Percentiles rank a stretch among this genome's conserved stretches.
phyloP scores from a whole-genome alignment of 2,329 filamentous ascomycete genomes.

The Aspergillus arachidicola region DNA sequence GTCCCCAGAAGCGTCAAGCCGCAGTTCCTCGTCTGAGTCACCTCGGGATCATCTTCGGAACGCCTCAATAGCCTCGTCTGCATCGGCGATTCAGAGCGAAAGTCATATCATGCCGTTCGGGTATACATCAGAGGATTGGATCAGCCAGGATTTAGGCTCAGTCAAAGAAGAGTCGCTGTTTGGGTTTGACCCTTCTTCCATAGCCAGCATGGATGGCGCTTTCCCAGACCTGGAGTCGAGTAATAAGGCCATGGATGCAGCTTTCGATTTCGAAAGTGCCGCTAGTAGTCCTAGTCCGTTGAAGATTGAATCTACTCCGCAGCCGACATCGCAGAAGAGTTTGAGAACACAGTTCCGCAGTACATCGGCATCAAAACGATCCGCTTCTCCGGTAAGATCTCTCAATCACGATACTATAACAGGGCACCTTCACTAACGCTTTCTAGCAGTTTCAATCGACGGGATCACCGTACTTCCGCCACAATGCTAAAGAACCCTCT shows the following conservation, averaged over 20 bases:
- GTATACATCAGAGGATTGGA: slow-evolving; percentile 42
- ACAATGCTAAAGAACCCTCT: slow-evolving; percentile 40
- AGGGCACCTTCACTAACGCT: background rate
- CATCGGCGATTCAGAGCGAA: slow-evolving; percentile 43
- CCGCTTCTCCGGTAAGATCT: slow-evolving; percentile 34
- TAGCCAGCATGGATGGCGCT: slow-evolving; percentile 35
- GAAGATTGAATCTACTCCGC: slow-evolving; percentile 31
- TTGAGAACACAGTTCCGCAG: slow-evolving; percentile 32
- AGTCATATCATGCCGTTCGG: slow-evolving; percentile 36
- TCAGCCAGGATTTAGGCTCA: slow-evolving; percentile 37
- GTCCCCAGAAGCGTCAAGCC: slow-evolving; percentile 47
- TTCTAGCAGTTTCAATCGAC: slow-evolving; percentile 25
- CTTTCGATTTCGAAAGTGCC: slow-evolving; percentile 52
- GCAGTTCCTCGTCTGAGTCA: slow-evolving; percentile 47
- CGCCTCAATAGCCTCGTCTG: slow-evolving; percentile 43
- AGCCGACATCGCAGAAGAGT: slow-evolving; percentile 26
- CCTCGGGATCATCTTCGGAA: slow-evolving; percentile 44
- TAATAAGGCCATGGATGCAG: slow-evolving; percentile 52
- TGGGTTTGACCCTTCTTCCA: slow-evolving; percentile 37
- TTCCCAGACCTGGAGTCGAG: slow-evolving; percentile 47
- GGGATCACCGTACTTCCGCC: slow-evolving; percentile 36
- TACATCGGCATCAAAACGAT: slow-evolving; percentile 27
- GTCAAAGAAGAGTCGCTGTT: slow-evolving; percentile 45
- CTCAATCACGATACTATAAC: too few relatives aligned
- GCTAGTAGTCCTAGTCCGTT: slow-evolving; percentile 50